Evolutionary conservation across 2,329 filamentous ascomycete genomes (phyloP), one percentile per base, ranked within the genome.

Genomic region (Ophiostoma ulmi): DNA sequence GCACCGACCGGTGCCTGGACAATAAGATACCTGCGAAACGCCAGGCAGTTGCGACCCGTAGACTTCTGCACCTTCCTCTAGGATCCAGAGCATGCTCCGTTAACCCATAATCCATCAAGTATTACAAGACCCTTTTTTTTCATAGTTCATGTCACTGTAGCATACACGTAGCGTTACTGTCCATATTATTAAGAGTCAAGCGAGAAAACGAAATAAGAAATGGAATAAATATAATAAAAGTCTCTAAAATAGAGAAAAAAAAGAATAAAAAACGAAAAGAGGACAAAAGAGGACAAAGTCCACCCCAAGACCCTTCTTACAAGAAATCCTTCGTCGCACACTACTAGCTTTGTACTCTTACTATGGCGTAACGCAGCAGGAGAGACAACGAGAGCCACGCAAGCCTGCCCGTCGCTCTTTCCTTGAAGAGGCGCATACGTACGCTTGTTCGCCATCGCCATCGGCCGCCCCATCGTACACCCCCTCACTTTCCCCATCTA

Each of bases 351-450:
- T 66, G 65, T 48, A 67, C 65, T 11, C 65, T 26, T 66, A 61
- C 61, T 68, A 69, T 71, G 67, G 70, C 70, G 68, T 69, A 68
- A 68, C 52, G 70, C 70, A 68, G 58, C 65, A 67, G 55, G 36
- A 48, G 68, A 70, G 64, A 72, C 68, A 67, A 69, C 41, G 41
- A 38, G 66, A 61, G 71, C 63, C 71, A 73, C 73, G 73, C 73
- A 74, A 74, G 73, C 72, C 71, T 71, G 67, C 52, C 70, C 68
- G 71, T 71, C 71, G 73, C 71, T 73, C 71, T 71, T 73, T 72
- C 71, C 73, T 61, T 69, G 52, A 44, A 72, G 69, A 70, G 72
- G 73, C 72, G 73, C 73, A 73, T 74, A 74, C 73, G 73, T 73
- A 74, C 70, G 70, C 73, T 66, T 72, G 71, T 72, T 72, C 72